phyloP scores from a whole-genome alignment of 2,329 filamentous ascomycete genomes.

The Microsporum ferrugineum region DNA sequence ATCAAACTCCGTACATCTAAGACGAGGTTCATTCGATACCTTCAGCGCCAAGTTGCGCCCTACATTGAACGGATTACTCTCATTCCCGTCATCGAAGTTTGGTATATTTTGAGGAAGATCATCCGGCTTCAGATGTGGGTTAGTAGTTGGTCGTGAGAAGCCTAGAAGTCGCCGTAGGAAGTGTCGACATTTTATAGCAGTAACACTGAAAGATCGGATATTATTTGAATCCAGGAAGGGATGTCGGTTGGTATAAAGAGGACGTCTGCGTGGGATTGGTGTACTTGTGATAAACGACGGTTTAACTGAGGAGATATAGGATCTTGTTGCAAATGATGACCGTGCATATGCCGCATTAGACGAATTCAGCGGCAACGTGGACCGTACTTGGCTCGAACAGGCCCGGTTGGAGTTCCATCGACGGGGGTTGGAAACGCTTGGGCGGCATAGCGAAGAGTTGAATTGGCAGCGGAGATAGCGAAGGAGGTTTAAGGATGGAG shows the following conservation, averaged over 20 bases:
- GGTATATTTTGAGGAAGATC: constrained; percentile 44
- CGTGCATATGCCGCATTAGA: not conserved
- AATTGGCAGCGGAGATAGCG: constrained; percentile 64
- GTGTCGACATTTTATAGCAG: constrained; percentile 22
- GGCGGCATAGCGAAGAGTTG: constrained; percentile 40
- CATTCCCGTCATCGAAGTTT: constrained; percentile 48
- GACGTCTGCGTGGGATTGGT: not conserved
- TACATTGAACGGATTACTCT: constrained; percentile 54
- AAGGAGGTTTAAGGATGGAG: constrained; percentile 49
- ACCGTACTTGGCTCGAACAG: not conserved
- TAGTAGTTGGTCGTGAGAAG: constrained; percentile 23
- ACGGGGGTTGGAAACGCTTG: not conserved
- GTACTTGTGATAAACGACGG: not conserved
- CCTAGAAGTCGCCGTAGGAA: constrained; percentile 30
- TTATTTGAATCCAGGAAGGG: not conserved
- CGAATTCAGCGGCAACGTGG: not conserved
- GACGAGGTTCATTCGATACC: constrained; percentile 68
- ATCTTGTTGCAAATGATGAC: not conserved
- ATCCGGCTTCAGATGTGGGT: constrained; percentile 41
- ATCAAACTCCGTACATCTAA: constrained; percentile 92
- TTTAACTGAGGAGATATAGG: not conserved
- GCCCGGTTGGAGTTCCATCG: not conserved
- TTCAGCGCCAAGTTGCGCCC: constrained; percentile 62
- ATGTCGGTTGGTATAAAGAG: not conserved
- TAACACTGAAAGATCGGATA: constrained; percentile 18